These are phyloP conservation scores for Leishmania gerbilli DNA, from an alignment of 208 protist genomes.

Conservation along the genomic window DNA sequence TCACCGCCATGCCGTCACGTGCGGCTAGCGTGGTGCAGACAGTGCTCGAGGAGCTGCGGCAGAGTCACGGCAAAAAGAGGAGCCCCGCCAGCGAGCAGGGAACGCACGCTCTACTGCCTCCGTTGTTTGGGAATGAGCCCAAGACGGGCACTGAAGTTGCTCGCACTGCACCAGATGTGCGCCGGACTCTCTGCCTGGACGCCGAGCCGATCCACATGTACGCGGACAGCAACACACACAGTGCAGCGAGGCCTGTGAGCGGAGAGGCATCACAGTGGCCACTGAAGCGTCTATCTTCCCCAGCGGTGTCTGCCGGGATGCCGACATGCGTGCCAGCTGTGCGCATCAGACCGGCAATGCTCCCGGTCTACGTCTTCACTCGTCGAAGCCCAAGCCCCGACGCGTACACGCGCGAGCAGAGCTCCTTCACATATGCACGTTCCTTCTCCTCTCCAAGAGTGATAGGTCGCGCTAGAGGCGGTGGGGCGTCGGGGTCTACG, in stretches of 20 bases:
- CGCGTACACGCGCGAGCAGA: slow-evolving; percentile 40
- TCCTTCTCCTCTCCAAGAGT: background rate
- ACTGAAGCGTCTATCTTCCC: background rate
- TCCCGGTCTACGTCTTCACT: slow-evolving; percentile 78
- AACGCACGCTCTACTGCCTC: background rate
- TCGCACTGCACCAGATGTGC: background rate
- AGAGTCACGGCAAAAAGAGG: slow-evolving; percentile 7
- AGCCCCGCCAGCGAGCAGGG: background rate
- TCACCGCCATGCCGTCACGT: slow-evolving; percentile 2
- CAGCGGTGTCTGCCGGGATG: background rate
- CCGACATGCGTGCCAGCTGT: background rate
- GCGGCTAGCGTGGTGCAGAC: slow-evolving; percentile 14
- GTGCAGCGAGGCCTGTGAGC: background rate
- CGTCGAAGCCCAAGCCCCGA: slow-evolving; percentile 61
- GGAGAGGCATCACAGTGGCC: background rate
- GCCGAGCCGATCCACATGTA: slow-evolving; percentile 25
- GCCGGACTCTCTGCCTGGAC: slow-evolving; percentile 24
- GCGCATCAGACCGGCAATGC: slow-evolving; percentile 29
- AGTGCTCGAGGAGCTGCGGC: slow-evolving; percentile 24
- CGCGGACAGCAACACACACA: background rate
- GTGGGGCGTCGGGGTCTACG: background rate
- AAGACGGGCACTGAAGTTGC: background rate
- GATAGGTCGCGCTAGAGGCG: background rate
- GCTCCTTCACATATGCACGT: slow-evolving; percentile 2
- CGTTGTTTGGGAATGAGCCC: background rate